phyloP scores from a whole-genome alignment of 345 rosid genomes.

The Zanthoxylum bungeanum region DNA sequence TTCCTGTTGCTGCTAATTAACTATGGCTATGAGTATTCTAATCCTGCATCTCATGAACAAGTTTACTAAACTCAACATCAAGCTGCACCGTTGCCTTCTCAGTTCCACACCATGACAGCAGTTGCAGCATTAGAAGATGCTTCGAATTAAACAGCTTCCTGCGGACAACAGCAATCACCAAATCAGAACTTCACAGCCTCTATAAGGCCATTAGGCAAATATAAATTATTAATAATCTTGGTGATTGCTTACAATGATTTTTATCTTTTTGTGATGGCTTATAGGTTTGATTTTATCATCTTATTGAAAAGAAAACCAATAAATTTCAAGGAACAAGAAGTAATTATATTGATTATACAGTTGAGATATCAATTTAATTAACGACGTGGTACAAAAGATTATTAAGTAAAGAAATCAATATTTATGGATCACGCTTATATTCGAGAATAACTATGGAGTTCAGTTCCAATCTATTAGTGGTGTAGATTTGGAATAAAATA shows the following conservation, averaged over 20 bases:
- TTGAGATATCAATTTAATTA: no score
- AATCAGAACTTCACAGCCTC: conserved; percentile 35
- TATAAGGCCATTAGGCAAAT: conserved; percentile 9
- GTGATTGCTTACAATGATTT: background rate
- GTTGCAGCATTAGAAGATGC: conserved; percentile 52
- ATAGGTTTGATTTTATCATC: background rate
- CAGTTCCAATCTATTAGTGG: no score
- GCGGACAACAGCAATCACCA: conserved; percentile 32
- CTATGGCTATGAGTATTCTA: conserved; percentile 42
- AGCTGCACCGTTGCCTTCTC: conserved; percentile 42
- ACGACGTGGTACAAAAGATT: no score
- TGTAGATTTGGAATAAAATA: no score
- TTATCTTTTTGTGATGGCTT: background rate
- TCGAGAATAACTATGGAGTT: no score
- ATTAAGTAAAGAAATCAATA: no score
- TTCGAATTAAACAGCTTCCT: conserved; percentile 48
- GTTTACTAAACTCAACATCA: conserved; percentile 51
- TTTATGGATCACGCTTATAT: no score
- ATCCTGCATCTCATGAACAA: conserved; percentile 41
- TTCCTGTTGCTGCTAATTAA: conserved; percentile 23
- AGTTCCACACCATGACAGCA: conserved; percentile 58
- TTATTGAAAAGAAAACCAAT: background rate
- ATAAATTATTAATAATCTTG: background rate
- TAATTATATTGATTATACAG: no score
- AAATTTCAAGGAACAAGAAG: no score